Evolutionary conservation across 2,329 filamentous ascomycete genomes (phyloP), one percentile per base, ranked within the genome.

Genomic region (Sclerotinia spermophila): DNA sequence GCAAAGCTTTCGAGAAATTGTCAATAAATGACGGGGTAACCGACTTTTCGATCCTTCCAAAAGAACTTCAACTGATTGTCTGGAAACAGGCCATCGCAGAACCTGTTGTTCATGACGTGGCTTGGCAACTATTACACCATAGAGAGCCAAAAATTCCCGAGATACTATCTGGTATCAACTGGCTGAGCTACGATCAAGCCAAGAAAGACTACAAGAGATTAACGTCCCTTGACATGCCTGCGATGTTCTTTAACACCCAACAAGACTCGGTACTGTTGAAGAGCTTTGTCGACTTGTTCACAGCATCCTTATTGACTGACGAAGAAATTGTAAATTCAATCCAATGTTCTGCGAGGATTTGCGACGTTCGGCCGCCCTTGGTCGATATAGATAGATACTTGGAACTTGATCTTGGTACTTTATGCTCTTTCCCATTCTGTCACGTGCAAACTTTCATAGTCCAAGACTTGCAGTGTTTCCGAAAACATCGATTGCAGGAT

Each of bases 301-400:
- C 5, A 1, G 17, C 17, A 27, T 38, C 64, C 3, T 13, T 8
- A 11, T 7, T 5, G 4, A 27, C 27, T 5, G 5, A 24, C 24
- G 6, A 21, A 27, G 1, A 30, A 4, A 2, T 55, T 66, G 64
- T 55, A 5, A 55, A 35, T 40, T 66, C 45, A 40, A 8, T 55
- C 35, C 64, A 66, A 66, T 24, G 48, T 53, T 55, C 64, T 40
- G 45, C 45, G 1, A 66, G 64, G 21, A 42, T 66, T 55, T 66
- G 45, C 33, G 35, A 40, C 4, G 2, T 15, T 8, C 21, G 4
- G 30, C n/a, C 64, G 17, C 45, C 64, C 4, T 30, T 55, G 38
- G 5, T 30, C 21, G 24, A 42, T 21, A 42, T 55, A 38, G 64
- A 66, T 8, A 30, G 13, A 27, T 55, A 66, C 35, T 42, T 66